Conservation (phyloP, 495 filamentous ascomycete genomes). For the Articulospora tetracladia region DNA sequence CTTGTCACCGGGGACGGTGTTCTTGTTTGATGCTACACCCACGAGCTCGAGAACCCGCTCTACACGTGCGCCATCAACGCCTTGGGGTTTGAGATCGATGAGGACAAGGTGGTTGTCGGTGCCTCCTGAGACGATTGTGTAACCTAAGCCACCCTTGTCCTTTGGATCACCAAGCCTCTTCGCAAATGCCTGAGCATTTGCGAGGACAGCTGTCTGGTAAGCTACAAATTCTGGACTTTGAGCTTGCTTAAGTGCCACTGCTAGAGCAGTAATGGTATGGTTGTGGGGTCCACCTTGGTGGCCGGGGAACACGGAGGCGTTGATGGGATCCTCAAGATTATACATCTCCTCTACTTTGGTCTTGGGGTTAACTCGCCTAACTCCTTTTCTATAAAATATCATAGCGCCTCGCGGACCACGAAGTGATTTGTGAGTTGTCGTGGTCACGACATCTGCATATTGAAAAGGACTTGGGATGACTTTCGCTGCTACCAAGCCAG, state of each 20-base stretch:
- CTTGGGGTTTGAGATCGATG: slow-evolving; percentile 88
- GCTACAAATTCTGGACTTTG: slow-evolving; percentile 81
- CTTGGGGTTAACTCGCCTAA: slow-evolving; percentile 79
- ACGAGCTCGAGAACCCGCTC: slow-evolving; percentile 93
- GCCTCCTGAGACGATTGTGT: slow-evolving; percentile 86
- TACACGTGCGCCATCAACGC: slow-evolving; percentile 87
- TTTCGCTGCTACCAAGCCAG: slow-evolving; percentile 85
- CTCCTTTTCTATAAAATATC: slow-evolving; percentile 96
- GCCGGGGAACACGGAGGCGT: slow-evolving; percentile 96
- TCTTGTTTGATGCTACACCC: slow-evolving; percentile 96
- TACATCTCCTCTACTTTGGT: slow-evolving; percentile 81
- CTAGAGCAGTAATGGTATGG: slow-evolving; percentile 94
- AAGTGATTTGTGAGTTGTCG: slow-evolving; percentile 96
- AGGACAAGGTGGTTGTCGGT: slow-evolving; percentile 97
- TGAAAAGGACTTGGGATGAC: slow-evolving; percentile 88
- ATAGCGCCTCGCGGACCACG: slow-evolving; percentile 93
- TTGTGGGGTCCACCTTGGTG: slow-evolving; percentile 99
- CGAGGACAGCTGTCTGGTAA: slow-evolving; percentile 84
- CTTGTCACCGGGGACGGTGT: slow-evolving; percentile 93
- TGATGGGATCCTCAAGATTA: slow-evolving; percentile 91
- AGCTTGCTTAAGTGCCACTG: slow-evolving; percentile 91
- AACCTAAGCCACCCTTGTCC: slow-evolving; percentile 75
- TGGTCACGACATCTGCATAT: slow-evolving; percentile 91
- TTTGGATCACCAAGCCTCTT: slow-evolving; percentile 66
- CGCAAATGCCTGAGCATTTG: slow-evolving; percentile 83